Base-by-base conservation (phyloP, 2,329 filamentous ascomycete genomes). In the Herpotrichia juniperi region DNA sequence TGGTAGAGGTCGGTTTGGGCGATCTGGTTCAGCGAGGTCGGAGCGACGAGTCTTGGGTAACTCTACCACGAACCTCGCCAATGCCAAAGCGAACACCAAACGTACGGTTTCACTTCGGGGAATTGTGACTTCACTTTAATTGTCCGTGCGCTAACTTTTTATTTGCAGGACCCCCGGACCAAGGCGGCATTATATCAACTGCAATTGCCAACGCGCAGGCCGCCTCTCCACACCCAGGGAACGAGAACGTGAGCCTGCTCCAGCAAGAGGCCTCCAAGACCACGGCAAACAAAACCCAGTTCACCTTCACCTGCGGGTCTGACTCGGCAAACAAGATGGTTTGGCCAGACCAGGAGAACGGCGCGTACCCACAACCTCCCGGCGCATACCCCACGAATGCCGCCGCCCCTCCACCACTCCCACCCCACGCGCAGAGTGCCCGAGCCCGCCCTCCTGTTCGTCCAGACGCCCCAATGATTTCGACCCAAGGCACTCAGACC, bases 281-380 rank as follows among this genome's bases (percentile, higher is more conserved):
- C 3, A 86, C 83, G 30, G 86, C 90, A 4, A 84, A 88, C 5
- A 91, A 92, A 50, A 89, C 90, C 0, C 91, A 97, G 64, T 99
- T 99, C 72, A 99, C 94, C 9, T 99, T 99, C 69, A 96, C 91
- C 11, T 97, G 92, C 74, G 90, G 96, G 66, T 93, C 93, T 1
- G 91, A 94, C 69, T 91, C 92, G 31, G 87, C 90, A 1, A 91
- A 88, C 53, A 86, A 88, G 50, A 84, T 91, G 71, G 86, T 87
- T 46, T 91, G 89, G 87, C 89, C 90, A 37, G 85, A 87, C 66
- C 78, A 81, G 66, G 78, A 81, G 54, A 79, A 77, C 57, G 63
- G 61, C 37, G 51, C 62, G 37, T 73, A 73, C 57, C 57, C 74
- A 46, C 59, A 76, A 21, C 73, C 73, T 9, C 75, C 73, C 42